Conservation (phyloP, 2,329 filamentous ascomycete genomes). For the Apiospora malaysiana region DNA sequence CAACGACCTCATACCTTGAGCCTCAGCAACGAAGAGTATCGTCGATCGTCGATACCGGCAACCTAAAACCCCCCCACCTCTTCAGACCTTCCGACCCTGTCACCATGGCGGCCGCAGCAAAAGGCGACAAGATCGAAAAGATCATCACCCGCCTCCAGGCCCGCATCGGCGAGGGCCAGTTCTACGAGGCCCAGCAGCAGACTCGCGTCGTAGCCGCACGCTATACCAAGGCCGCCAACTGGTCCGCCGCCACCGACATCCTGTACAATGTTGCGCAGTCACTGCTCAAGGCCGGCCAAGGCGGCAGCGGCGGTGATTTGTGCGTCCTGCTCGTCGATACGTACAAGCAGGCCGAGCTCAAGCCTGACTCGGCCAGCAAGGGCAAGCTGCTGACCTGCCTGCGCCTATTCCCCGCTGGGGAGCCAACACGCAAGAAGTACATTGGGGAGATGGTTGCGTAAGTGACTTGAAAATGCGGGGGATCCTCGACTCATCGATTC, state of each 20-base stretch:
- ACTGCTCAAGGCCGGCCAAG: slow-evolving; percentile 89
- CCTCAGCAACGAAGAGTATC: background rate
- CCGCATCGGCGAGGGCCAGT: slow-evolving; percentile 89
- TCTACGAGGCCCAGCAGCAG: slow-evolving; percentile 98
- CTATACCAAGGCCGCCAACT: slow-evolving; percentile 89
- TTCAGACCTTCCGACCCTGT: background rate
- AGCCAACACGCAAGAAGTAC: slow-evolving; percentile 93
- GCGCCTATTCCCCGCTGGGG: slow-evolving; percentile 78
- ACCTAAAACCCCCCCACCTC: background rate
- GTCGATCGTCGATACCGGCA: background rate
- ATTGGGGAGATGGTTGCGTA: slow-evolving; percentile 83
- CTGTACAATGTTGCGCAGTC: slow-evolving; percentile 83
- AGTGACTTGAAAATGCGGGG: slow-evolving; percentile 34
- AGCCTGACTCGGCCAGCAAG: slow-evolving; percentile 75
- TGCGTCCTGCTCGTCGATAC: slow-evolving; percentile 88
- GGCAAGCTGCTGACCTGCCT: slow-evolving; percentile 79
- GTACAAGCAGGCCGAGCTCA: slow-evolving; percentile 84
- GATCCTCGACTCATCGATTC: slow-evolving; percentile 15
- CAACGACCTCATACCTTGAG: background rate
- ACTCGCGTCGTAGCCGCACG: slow-evolving; percentile 93
- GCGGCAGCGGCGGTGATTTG: slow-evolving; percentile 89
- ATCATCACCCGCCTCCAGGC: slow-evolving; percentile 74
- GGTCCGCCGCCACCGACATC: slow-evolving; percentile 83
- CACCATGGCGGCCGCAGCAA: slow-evolving; percentile 16
- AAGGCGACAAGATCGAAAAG: slow-evolving; percentile 55